Conservation (phyloP, 352 stramenopile species). For the Phytophthora pini region DNA sequence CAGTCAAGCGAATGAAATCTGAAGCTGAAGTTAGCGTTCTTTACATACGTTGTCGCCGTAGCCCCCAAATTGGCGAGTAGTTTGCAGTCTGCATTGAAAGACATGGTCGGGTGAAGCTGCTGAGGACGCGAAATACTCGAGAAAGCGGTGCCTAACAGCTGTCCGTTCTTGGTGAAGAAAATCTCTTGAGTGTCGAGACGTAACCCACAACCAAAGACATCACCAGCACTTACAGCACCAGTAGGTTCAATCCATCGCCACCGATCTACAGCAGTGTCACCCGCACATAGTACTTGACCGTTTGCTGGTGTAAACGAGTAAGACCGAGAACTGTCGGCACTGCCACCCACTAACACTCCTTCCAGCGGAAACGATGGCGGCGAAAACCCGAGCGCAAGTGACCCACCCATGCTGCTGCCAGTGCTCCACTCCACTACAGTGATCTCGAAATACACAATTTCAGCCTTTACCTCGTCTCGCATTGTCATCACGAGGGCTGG, state of each 20-base stretch:
- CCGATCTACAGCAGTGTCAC: conserved; percentile 59
- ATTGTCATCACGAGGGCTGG: conserved; percentile 76
- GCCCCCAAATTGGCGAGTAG: conserved; percentile 79
- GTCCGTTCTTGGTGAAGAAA: conserved; percentile 89
- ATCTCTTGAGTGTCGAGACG: conserved; percentile 83
- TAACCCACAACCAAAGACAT: conserved; percentile 83
- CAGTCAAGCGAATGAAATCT: conserved; percentile 85
- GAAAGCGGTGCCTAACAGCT: conserved; percentile 80
- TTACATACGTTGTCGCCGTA: conserved; percentile 28
- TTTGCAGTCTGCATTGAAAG: conserved; percentile 75
- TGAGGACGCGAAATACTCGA: conserved; percentile 60
- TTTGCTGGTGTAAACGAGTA: conserved; percentile 76
- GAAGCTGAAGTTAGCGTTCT: conserved; percentile 75
- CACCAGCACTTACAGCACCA: conserved; percentile 51
- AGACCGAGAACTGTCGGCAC: conserved; percentile 42
- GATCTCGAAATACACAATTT: conserved; percentile 87
- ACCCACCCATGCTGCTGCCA: conserved; percentile 24
- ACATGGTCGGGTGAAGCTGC: conserved; percentile 80
- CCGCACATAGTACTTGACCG: conserved; percentile 68
- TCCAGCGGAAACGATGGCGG: conserved; percentile 74
- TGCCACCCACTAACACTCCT: conserved; percentile 60
- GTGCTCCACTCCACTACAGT: conserved; percentile 71
- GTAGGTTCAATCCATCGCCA: conserved; percentile 78
- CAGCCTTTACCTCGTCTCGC: conserved; percentile 71
- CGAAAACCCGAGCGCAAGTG: conserved; percentile 72